A percentile compares a stretch with the other conserved stretches of the same genome.
These are phyloP conservation scores for Ettlia oleoabundans DNA, from an alignment of 139 green algal genomes.

Conservation along the genomic window DNA sequence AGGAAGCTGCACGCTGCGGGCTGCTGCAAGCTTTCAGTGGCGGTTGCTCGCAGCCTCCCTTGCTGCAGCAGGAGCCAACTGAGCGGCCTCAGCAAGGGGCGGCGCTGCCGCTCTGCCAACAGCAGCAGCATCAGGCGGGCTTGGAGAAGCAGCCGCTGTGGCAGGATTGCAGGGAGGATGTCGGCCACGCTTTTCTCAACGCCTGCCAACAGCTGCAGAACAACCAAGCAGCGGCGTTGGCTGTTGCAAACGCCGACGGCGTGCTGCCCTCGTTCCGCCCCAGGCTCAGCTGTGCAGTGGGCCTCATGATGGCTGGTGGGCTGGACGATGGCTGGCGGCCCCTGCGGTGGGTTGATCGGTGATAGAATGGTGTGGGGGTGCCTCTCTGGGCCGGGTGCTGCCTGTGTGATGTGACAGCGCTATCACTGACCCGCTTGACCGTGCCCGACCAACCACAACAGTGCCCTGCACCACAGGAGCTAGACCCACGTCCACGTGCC, in stretches of 20 bases:
- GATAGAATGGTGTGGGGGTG: background rate
- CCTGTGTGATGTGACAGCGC: no score
- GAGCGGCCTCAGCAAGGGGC: no score
- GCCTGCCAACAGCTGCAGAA: slow-evolving; percentile 30
- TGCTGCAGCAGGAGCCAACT: background rate
- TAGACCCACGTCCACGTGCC: no score
- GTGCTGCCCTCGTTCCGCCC: slow-evolving; percentile 1
- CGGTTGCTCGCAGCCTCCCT: background rate
- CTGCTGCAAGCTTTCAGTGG: background rate
- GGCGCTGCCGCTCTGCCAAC: no score
- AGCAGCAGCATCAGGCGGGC: slow-evolving; percentile 6
- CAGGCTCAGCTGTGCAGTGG: slow-evolving; percentile 6
- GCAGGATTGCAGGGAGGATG: background rate
- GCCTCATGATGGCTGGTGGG: slow-evolving; percentile 35
- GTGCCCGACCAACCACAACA: no score
- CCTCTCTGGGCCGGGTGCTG: background rate
- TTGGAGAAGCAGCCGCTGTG: background rate
- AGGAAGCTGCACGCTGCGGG: slow-evolving; percentile 5
- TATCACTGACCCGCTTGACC: no score
- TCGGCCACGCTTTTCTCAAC: background rate
- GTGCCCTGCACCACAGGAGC: no score
- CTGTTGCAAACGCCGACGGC: background rate
- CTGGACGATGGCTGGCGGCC: slow-evolving; percentile 41
- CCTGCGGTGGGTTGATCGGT: slow-evolving; percentile 31
- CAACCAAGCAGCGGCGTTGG: background rate